These are phyloP conservation scores for Fusarium annulatum DNA, from an alignment of 2,329 filamentous ascomycete genomes.

Conservation along the genomic window DNA sequence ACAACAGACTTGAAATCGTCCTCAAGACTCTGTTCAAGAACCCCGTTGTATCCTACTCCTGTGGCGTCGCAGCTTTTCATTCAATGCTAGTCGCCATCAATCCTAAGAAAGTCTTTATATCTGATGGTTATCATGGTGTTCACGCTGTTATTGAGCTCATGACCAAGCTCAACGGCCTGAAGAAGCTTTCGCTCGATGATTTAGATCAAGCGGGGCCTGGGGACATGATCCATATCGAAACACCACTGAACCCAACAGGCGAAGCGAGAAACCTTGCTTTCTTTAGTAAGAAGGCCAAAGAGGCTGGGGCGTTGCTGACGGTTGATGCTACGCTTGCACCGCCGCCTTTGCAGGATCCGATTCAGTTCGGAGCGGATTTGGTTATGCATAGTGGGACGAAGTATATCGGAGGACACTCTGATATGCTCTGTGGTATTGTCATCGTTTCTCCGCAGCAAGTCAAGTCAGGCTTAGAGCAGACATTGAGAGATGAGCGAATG, in stretches of 20 bases:
- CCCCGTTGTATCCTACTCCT: constrained; percentile 79
- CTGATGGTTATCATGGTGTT: constrained; percentile 90
- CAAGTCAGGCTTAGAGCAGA: constrained; percentile 64
- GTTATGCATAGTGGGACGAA: constrained; percentile 95
- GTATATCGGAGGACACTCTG: constrained; percentile 94
- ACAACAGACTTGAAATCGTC: constrained; percentile 84
- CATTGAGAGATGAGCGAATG: constrained; percentile 74
- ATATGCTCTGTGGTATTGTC: constrained; percentile 89
- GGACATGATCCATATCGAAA: constrained; percentile 91
- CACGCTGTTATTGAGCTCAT: constrained; percentile 84
- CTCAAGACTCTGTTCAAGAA: constrained; percentile 79
- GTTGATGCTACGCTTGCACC: constrained; percentile 95
- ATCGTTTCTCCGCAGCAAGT: constrained; percentile 63
- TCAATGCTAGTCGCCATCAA: constrained; percentile 84
- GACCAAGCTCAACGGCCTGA: constrained; percentile 77
- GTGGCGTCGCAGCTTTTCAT: constrained; percentile 88
- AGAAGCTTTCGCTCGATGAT: constrained; percentile 78
- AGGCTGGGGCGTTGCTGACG: constrained; percentile 76
- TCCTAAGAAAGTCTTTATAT: constrained; percentile 83
- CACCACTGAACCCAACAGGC: constrained; percentile 90
- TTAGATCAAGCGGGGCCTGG: constrained; percentile 66
- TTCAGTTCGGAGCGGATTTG: constrained; percentile 81
- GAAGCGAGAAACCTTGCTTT: constrained; percentile 78
- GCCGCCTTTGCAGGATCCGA: constrained; percentile 87
- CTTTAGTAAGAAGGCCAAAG: constrained; percentile 78